Conservation (phyloP, 2,329 filamentous ascomycete genomes). For the Colletotrichum aenigma region DNA sequence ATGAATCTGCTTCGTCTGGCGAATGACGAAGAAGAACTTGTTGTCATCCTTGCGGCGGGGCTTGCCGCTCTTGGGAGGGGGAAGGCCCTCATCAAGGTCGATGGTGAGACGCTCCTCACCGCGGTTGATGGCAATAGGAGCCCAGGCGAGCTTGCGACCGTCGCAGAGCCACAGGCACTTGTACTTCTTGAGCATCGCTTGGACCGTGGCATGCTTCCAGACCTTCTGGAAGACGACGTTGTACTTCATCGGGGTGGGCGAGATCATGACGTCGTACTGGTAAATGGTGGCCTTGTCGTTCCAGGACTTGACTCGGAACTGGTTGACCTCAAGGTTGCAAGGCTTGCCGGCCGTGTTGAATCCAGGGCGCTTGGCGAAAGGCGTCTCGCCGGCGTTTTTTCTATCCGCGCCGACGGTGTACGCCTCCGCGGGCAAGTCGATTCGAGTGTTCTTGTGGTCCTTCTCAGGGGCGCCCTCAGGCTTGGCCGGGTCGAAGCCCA, state of each 20-base stretch:
- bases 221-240: constrained; percentile 74
- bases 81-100: constrained; percentile 73
- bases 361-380: constrained; percentile 51
- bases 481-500: constrained; percentile 51
- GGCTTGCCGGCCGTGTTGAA: constrained; percentile 64
- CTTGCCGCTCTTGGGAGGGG: constrained; percentile 35
- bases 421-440: constrained; percentile 64
- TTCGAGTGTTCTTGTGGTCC: constrained; percentile 47
- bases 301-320: constrained; percentile 70
- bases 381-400: constrained; percentile 29
- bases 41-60: constrained; percentile 39
- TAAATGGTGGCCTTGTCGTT: constrained; percentile 66
- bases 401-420: constrained; percentile 36
- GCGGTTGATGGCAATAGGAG: constrained; percentile 42
- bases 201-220: constrained; percentile 70
- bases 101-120: constrained; percentile 63
- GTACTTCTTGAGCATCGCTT: constrained; percentile 54
- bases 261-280: constrained; percentile 83
- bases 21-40: constrained; percentile 65
- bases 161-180: constrained; percentile 73
- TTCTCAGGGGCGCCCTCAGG: constrained; percentile 27
- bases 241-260: constrained; percentile 64
- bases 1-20: constrained; percentile 69
- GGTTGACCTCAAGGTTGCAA: constrained; percentile 69
- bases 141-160: constrained; percentile 83